A percentile compares a stretch with the other conserved stretches of the same genome.
phyloP scores from a whole-genome alignment of 2,329 filamentous ascomycete species.

The Cladobotryum protrusum region DNA sequence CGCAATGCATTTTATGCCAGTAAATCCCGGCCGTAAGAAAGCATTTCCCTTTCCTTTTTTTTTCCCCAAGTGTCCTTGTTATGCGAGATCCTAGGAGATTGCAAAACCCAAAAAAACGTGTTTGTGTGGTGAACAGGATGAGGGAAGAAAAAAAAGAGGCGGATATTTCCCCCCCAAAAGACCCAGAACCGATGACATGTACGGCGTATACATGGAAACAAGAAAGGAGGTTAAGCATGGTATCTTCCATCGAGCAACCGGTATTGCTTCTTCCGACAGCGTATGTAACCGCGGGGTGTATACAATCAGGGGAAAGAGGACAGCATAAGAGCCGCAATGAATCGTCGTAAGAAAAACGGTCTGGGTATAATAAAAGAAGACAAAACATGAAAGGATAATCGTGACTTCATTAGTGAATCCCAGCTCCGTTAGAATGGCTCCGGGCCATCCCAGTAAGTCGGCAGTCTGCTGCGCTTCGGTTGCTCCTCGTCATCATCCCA shows the following conservation, averaged over 20 bases:
- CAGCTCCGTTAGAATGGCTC: slow-evolving; percentile 15
- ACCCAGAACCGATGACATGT: no score
- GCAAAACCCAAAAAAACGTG: no score
- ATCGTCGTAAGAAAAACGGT: background rate
- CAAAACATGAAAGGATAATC: background rate
- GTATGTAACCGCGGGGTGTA: background rate
- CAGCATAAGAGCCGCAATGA: background rate
- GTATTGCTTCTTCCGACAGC: no score
- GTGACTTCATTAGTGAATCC: slow-evolving; percentile 4
- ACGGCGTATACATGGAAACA: no score
- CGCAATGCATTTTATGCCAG: slow-evolving; percentile 1
- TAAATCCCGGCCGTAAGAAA: background rate
- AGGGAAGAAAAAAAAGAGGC: no score
- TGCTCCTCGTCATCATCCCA: slow-evolving; percentile 7
- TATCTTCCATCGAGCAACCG: no score
- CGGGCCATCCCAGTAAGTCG: slow-evolving; percentile 16
- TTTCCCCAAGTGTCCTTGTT: no score
- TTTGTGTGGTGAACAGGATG: no score
- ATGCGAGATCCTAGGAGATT: no score
- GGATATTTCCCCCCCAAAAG: no score
- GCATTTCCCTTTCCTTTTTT: no score
- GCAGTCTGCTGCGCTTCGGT: slow-evolving; percentile 2
- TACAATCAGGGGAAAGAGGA: background rate
- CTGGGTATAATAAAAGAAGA: background rate
- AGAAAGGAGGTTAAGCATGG: no score